Conservation (phyloP, 352 stramenopile species). For the Pythium chondricola region DNA sequence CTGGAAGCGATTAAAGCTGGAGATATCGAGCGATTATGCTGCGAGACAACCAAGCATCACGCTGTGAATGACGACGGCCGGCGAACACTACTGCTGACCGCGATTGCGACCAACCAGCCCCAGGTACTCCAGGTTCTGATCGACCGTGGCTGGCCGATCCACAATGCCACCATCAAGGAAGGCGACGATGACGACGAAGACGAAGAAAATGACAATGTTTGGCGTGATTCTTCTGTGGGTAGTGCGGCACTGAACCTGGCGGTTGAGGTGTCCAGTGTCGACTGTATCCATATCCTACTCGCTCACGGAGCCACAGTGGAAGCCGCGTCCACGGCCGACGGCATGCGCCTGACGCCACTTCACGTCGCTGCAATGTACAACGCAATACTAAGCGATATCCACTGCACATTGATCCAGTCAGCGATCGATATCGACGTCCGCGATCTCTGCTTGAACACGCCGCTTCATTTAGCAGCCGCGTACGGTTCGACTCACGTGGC, state of each 20-base stretch:
- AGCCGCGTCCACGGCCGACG: conserved; percentile 9
- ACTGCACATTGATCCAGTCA: conserved; percentile 6
- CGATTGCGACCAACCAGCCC: conserved; percentile 15
- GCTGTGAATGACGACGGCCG: conserved; percentile 1
- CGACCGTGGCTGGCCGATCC: neutral
- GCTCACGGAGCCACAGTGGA: conserved; percentile 23
- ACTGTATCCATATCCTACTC: conserved; percentile 17
- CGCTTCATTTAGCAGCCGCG: conserved; percentile 29
- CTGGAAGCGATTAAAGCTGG: neutral
- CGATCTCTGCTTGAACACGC: conserved; percentile 28
- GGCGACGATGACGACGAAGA: neutral
- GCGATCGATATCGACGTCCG: conserved; percentile 16
- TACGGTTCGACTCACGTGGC: conserved; percentile 24
- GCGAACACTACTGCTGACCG: conserved; percentile 24
- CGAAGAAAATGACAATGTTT: conserved; percentile 2
- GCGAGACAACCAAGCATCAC: neutral
- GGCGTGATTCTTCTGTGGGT: conserved; percentile 14
- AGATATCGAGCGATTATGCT: neutral
- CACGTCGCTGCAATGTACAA: conserved; percentile 32
- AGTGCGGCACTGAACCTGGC: conserved; percentile 11
- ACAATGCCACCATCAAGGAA: neutral
- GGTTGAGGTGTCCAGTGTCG: neutral
- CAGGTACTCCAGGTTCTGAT: conserved; percentile 17
- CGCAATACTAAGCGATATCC: conserved; percentile 1
- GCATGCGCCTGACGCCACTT: conserved; percentile 19